Percentiles rank a stretch among this genome's conserved stretches.
phyloP scores from a whole-genome alignment of 257 asterid species.

The Lantana camara region DNA sequence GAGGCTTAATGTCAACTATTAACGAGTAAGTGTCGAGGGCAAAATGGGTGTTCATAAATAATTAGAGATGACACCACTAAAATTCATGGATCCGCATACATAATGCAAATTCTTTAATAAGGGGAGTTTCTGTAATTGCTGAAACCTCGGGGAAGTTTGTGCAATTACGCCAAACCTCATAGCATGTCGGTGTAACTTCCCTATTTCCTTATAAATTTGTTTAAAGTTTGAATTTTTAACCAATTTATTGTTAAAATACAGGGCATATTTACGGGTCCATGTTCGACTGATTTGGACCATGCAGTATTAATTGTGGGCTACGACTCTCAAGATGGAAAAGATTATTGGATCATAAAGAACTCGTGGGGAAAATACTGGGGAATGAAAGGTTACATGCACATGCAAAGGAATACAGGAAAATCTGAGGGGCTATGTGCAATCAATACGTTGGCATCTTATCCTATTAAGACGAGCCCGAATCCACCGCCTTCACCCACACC shows the following conservation, averaged over 20 bases:
- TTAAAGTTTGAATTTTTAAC: background rate
- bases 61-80: too few species aligned
- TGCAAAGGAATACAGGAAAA: conserved; percentile 56
- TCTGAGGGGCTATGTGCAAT: conserved; percentile 80
- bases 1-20: too few species aligned
- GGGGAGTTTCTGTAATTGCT: too few species aligned
- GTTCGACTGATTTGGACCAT: conserved; percentile 79
- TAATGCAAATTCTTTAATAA: too few species aligned
- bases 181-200: too few species aligned
- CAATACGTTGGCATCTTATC: conserved; percentile 83
- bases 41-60: too few species aligned
- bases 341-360: conserved; percentile 89
- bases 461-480: conserved; percentile 82
- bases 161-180: too few species aligned
- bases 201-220: background rate
- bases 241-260: conserved; percentile 34
- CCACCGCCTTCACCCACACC: conserved; percentile 87
- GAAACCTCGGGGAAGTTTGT: too few species aligned
- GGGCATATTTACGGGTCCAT: conserved; percentile 93
- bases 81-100: too few species aligned
- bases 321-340: conserved; percentile 70
- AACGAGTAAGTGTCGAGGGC: too few species aligned
- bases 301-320: conserved; percentile 93
- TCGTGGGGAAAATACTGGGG: conserved; percentile 98
- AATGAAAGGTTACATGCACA: conserved; percentile 72